Evolutionary conservation across 352 stramenopile genomes (phyloP), one percentile per base, ranked within the genome.

Genomic region (Proteromonas lacertae): DNA sequence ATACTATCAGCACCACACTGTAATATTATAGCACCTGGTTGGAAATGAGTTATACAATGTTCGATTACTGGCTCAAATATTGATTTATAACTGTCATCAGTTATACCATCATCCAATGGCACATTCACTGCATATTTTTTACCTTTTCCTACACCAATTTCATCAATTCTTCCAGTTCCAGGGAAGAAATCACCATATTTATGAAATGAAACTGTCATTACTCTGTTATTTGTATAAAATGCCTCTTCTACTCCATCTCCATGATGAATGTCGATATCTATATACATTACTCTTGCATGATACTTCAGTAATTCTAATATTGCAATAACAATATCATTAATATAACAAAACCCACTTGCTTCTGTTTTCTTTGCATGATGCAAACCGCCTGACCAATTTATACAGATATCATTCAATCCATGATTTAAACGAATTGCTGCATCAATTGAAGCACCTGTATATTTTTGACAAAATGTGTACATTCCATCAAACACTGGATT

Each of bases 141-240:
- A 42, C 73, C 74, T 7, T 58, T 71, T 46, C 84, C 88, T 18
- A 64, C 65, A 6, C 83, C 83, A 20, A 84, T 69, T 53, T 96
- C 81, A 50, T 79, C 66, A 9, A 26, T 26, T 26, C 89, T 71
- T 13, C 82, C 84, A 4, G 84, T 97, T 21, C 81, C 81, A 0
- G 84, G 82, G 53, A 97, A 96, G 55, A 92, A 96, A 39, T 95
- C 77, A 24, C 84, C 84, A 46, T 92, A 97, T 49, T 94, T 95
- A 61, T 97, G 84, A 47, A 97, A 91, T 21, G 67, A 90, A 19
- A 90, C 69, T 1, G 84, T 96, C 81, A 97, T 95, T 39, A 97
- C 84, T n/a, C 82, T 60, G 53, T 94, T 75, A 2, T 80, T 93
- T 17, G 59, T 83, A 71, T 86, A 88, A 45, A 78, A 96, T 52